phyloP scores from a whole-genome alignment of 108 stramenopile species.

The Bacterosira constricta region DNA sequence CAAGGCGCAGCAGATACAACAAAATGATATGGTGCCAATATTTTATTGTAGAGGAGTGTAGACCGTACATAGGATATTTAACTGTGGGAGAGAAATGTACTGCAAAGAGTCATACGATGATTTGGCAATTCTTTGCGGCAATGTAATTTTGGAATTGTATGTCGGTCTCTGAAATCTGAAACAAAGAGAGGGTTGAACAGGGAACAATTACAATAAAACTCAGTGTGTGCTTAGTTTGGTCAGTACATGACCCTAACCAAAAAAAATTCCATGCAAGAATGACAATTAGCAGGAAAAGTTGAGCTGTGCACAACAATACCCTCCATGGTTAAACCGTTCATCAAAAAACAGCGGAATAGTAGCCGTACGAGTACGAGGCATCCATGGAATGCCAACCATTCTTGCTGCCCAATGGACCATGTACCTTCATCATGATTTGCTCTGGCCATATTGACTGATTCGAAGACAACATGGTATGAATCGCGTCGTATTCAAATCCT shows the following conservation, averaged over 20 bases:
- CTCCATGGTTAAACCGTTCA: conserved; percentile 33
- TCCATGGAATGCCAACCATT: conserved; percentile 51
- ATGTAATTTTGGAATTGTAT: no score
- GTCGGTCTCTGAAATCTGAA: no score
- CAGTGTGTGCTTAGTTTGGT: no score
- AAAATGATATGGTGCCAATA: no score
- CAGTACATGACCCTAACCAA: conserved; percentile 36
- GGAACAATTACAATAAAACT: no score
- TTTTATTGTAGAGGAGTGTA: no score
- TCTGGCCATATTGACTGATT: conserved; percentile 18
- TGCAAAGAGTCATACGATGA: no score
- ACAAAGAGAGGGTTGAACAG: no score
- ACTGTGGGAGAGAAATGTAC: no score
- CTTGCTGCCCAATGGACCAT: conserved; percentile 53
- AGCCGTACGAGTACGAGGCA: conserved; percentile 28
- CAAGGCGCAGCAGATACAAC: no score
- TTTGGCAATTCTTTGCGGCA: no score
- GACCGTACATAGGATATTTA: no score
- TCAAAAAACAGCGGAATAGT: conserved; percentile 41
- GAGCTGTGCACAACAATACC: conserved; percentile 26
- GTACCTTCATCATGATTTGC: conserved; percentile 55
- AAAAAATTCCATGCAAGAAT: conserved; percentile 50
- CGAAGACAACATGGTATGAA: conserved; percentile 25
- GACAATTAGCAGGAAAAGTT: conserved; percentile 7
- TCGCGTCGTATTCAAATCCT: conserved; percentile 37